A percentile compares a stretch with the other conserved stretches of the same genome.
phyloP scores from a whole-genome alignment of 768 basidiomycete species.

The Ephemerocybe angulata region DNA sequence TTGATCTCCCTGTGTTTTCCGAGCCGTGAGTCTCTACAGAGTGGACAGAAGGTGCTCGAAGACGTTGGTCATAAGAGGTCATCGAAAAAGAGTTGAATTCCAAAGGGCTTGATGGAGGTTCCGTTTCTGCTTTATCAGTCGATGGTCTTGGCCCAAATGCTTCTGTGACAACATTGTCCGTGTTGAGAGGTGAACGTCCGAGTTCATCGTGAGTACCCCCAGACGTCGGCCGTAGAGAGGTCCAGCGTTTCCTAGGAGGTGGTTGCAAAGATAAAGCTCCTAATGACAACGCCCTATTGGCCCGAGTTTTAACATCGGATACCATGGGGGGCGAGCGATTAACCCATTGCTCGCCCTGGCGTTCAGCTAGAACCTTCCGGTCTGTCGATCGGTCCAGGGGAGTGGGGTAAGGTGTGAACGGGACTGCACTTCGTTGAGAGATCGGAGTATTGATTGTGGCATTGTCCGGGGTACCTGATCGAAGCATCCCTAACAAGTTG shows the following conservation, averaged over 20 bases:
- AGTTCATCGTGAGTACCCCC: constrained; percentile 3
- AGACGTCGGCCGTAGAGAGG: constrained; percentile 25
- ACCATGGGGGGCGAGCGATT: constrained; percentile 28
- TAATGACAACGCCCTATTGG: constrained; percentile 30
- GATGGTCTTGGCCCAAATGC: constrained; percentile 15
- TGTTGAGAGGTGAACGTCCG: constrained; percentile 2
- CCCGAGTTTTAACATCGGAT: constrained; percentile 20
- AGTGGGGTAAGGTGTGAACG: constrained; percentile 30
- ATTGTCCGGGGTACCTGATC: constrained; percentile 34
- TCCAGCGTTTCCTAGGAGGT: constrained; percentile 49
- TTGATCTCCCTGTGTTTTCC: constrained; percentile 33
- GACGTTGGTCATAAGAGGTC: constrained; percentile 31
- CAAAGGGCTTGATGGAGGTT: constrained; percentile 19
- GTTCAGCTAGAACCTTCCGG: constrained; percentile 30
- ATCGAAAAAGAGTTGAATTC: constrained; percentile 1
- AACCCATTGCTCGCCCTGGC: constrained; percentile 22
- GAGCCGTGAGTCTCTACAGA: constrained; percentile 47
- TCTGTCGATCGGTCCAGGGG: constrained; percentile 33
- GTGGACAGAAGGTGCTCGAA: constrained; percentile 39
- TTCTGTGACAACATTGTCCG: constrained; percentile 11
- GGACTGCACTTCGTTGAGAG: constrained; percentile 21
- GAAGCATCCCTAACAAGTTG: constrained; percentile 50
- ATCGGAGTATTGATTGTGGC: neutral
- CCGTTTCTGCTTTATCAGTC: constrained; percentile 20
- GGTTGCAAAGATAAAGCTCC: constrained; percentile 42